Evolutionary conservation across 257 asterid genomes (phyloP).

Genomic region (Nicotiana obtusifolia): DNA sequence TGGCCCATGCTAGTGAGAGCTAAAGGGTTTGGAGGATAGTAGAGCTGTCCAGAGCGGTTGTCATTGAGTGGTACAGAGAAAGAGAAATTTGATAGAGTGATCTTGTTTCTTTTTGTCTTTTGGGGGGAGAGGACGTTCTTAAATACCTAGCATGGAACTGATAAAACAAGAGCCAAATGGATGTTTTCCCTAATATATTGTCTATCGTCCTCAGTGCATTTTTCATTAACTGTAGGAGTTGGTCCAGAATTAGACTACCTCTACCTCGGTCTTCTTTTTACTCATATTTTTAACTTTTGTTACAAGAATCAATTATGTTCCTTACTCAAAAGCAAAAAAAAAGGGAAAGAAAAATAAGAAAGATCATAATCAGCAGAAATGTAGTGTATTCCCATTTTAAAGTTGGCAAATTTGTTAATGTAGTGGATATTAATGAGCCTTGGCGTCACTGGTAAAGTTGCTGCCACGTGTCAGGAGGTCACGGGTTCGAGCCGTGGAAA

Average conservation of each 20-base stretch:
- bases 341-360: not conserved
- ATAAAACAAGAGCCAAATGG: not conserved
- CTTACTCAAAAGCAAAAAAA: not conserved
- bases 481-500: no score
- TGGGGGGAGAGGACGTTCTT: not conserved
- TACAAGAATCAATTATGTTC: not conserved
- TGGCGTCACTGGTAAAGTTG: no score
- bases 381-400: not conserved
- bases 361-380: not conserved
- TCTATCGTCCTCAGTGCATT: not conserved
- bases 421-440: not conserved
- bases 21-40: not conserved
- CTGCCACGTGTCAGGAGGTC: no score
- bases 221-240: not conserved
- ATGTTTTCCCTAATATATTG: not conserved
- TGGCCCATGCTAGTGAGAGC: no score
- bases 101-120: not conserved
- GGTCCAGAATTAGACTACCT: not conserved
- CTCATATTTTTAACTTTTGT: not conserved
- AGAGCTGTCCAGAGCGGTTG: not conserved
- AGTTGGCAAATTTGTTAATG: not conserved
- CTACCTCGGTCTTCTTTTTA: not conserved
- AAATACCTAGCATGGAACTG: not conserved
- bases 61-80: not conserved
- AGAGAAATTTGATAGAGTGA: not conserved